Evolutionary conservation across 2,329 filamentous ascomycete genomes (phyloP).

Genomic region (Lecanicillium sp.): DNA sequence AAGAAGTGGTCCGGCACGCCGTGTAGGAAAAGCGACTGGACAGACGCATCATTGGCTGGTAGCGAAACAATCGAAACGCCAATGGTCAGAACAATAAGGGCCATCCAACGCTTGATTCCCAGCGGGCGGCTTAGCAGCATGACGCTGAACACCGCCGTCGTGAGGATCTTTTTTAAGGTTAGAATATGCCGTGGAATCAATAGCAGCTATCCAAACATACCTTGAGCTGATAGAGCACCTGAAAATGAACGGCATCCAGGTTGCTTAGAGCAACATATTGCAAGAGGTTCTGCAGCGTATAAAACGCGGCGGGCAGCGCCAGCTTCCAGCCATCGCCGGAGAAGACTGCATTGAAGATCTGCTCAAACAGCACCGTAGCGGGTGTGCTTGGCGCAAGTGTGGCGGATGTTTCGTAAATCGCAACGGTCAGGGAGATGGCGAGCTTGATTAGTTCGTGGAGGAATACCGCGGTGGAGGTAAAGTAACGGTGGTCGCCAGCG

Average conservation of each 20-base stretch:
- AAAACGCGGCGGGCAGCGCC: constrained; percentile 78
- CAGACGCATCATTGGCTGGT: constrained; percentile 49
- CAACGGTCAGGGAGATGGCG: constrained; percentile 75
- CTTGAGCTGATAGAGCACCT: constrained; percentile 90
- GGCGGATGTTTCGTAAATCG: constrained; percentile 78
- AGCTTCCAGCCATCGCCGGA: constrained; percentile 91
- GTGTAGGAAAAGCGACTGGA: constrained; percentile 52
- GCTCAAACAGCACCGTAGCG: constrained; percentile 70
- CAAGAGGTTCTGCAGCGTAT: constrained; percentile 87
- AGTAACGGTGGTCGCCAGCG: constrained; percentile 75
- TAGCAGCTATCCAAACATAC: constrained; percentile 25
- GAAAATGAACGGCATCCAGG: constrained; percentile 85
- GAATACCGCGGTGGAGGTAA: constrained; percentile 89
- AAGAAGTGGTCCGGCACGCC: constrained; percentile 63
- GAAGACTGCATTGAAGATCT: constrained; percentile 75
- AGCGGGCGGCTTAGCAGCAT: constrained; percentile 65
- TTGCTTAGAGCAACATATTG: constrained; percentile 91
- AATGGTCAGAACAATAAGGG: constrained; percentile 68
- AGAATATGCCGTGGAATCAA: background rate
- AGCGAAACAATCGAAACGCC: constrained; percentile 84
- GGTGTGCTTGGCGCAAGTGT: constrained; percentile 72
- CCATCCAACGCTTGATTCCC: constrained; percentile 67
- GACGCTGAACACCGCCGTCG: constrained; percentile 81
- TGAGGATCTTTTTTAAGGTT: constrained; percentile 56
- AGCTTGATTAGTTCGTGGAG: constrained; percentile 91